Conservation (phyloP, 176 grass and related monocot species). For the Oryza longistaminata region DNA sequence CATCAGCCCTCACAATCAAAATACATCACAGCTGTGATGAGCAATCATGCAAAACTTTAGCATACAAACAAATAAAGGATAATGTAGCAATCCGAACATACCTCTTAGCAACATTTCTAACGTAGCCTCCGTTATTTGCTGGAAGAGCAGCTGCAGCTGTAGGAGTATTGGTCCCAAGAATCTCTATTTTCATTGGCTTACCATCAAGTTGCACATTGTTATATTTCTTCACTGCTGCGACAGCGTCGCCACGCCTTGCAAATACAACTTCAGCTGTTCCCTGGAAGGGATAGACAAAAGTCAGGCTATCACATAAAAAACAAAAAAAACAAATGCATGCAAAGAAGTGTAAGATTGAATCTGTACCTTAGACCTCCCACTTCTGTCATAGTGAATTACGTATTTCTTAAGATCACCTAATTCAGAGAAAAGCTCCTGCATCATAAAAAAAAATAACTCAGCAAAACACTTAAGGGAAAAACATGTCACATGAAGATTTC, state of each 20-base stretch:
- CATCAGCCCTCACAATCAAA: background rate
- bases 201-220: slow-evolving; percentile 98
- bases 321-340: background rate
- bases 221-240: slow-evolving; percentile 83
- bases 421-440: slow-evolving; percentile 87
- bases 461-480: background rate
- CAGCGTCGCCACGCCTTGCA: slow-evolving; percentile 77
- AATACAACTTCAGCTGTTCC: slow-evolving; percentile 95
- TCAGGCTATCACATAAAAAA: background rate
- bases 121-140: slow-evolving; percentile 40
- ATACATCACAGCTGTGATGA: background rate
- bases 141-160: slow-evolving; percentile 52
- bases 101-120: slow-evolving; percentile 58
- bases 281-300: slow-evolving; percentile 37
- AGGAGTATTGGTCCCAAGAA: slow-evolving; percentile 81
- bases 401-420: slow-evolving; percentile 86
- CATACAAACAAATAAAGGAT: background rate
- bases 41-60: background rate
- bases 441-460: slow-evolving; percentile 23
- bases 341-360: slow-evolving; percentile 6
- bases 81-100: slow-evolving; percentile 17
- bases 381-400: slow-evolving; percentile 76
- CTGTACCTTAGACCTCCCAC: slow-evolving; percentile 92
- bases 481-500: background rate
- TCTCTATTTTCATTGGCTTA: slow-evolving; percentile 96